Evolutionary conservation across 2,329 filamentous ascomycete genomes (phyloP), one percentile per base, ranked within the genome.

Genomic region (Nothomitra cinnamomea): DNA sequence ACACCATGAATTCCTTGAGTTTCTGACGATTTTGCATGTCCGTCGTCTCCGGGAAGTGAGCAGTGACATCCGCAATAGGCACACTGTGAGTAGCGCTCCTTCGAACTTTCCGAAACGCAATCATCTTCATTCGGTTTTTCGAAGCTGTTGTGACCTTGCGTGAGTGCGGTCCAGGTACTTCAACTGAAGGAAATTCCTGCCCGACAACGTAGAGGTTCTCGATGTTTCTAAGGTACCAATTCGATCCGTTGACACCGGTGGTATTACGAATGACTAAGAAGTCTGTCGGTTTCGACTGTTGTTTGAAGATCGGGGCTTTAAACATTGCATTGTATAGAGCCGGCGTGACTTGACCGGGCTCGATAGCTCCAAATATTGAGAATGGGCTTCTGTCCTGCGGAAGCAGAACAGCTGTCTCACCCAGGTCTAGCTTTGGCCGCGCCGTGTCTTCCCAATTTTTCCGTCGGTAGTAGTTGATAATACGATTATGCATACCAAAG

Each of bases 351-450:
- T 96, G 86, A 19, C 92, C 92, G 1, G 88, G 80, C 58, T 94
- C 85, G 22, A 98, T 88, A 36, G 88, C 85, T 22, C 92, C 92
- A 63, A 98, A 98, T 52, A 94, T 85, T 36, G 88, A 86, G 66
- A 98, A 98, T 0, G 92, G 92, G 47, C 90, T 96, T 62, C 90
- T 87, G 67, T 98, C 92, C 64, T 98, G 89, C 1, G 88, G 87
- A 32, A 95, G 75, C 35, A 98, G 75, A 13, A 95, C 82, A 49
- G 85, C 83, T 1, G 86, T 85, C 68, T 98, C 92, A 55, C 92
- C 92, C 57, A 98, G 77, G 2, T 94, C 87, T 56, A 76, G 67
- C 70, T 88, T 94, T 1, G 87, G 85, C 1, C 86, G 77, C 52
- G 79, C 76, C 50, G 80, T 78, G 56, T 92, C 86, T 47, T 94